Evolutionary conservation across 768 basidiomycete genomes (phyloP).

Genomic region (Epithele typhae): DNA sequence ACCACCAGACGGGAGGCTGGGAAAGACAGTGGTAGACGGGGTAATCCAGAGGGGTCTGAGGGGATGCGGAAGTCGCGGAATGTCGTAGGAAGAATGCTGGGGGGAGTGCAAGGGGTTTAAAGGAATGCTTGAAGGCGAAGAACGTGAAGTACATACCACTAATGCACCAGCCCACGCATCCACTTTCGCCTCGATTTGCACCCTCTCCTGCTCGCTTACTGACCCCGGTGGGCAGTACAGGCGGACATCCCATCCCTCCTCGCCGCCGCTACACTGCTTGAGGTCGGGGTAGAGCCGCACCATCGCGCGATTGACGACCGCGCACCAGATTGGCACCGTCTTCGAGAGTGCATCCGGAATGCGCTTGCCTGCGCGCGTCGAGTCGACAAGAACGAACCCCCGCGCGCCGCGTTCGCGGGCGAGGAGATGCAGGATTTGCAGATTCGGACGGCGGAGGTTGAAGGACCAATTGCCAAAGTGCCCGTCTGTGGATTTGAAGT

Average conservation of each 20-base stretch:
- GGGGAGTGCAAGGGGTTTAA: too few relatives aligned
- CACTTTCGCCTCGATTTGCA: conserved; percentile 65
- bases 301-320: conserved; percentile 72
- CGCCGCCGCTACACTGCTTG: not conserved
- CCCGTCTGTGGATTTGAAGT: conserved; percentile 93
- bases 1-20: conserved; percentile 30
- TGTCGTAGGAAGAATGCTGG: conserved; percentile 67
- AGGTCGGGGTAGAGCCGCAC: conserved; percentile 18
- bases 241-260: conserved; percentile 43
- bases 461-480: conserved; percentile 85
- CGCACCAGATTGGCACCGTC: conserved; percentile 86
- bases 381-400: conserved; percentile 80
- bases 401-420: conserved; percentile 4
- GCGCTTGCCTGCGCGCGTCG: conserved; percentile 88
- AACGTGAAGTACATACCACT: conserved; percentile 41
- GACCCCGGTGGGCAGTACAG: conserved; percentile 69
- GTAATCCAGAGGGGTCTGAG: conserved; percentile 89
- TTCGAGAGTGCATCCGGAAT: conserved; percentile 93
- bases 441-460: conserved; percentile 78
- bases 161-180: conserved; percentile 68
- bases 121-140: too few relatives aligned
- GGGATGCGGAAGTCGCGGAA: conserved; percentile 58
- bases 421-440: conserved; percentile 66
- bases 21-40: conserved; percentile 55
- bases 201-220: conserved; percentile 73